A percentile compares a stretch with the other conserved stretches of the same genome.
Conservation (phyloP, 805 yeast genomes). For the Starmerella bombicola region DNA sequence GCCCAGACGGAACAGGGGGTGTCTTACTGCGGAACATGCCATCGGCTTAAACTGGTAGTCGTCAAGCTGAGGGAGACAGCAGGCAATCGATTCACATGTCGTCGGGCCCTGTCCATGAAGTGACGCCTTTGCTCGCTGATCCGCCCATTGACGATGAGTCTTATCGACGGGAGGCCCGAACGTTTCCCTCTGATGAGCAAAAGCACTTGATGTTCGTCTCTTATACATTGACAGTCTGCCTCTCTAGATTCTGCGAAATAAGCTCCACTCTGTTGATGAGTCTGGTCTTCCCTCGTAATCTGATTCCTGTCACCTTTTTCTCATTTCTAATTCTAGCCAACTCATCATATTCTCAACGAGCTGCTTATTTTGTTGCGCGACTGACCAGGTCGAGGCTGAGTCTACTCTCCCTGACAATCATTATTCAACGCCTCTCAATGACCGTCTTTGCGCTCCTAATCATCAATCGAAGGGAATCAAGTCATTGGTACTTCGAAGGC, state of each 20-base stretch:
- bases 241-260: slow-evolving; percentile 19
- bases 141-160: slow-evolving; percentile 26
- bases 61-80: too few species aligned
- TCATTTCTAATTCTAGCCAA: slow-evolving; percentile 10
- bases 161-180: slow-evolving; percentile 22
- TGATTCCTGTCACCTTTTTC: slow-evolving; percentile 17
- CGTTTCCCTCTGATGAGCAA: slow-evolving; percentile 22
- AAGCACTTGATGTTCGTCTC: slow-evolving; percentile 18
- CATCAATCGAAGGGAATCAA: background rate
- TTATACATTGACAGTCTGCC: slow-evolving; percentile 8
- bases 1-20: too few species aligned
- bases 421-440: slow-evolving; percentile 12
- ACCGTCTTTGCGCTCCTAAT: slow-evolving; percentile 7
- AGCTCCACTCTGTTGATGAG: slow-evolving; percentile 16
- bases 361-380: slow-evolving; percentile 3
- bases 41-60: too few species aligned
- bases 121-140: slow-evolving; percentile 20
- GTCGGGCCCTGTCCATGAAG: background rate
- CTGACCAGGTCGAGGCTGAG: slow-evolving; percentile 13
- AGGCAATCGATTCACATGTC: too few species aligned
- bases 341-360: slow-evolving; percentile 4
- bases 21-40: too few species aligned
- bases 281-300: slow-evolving; percentile 5
- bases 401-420: slow-evolving; percentile 5
- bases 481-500: background rate